phyloP scores from a whole-genome alignment of 1,139 yeast species.

The Pichia sorboxylosa region DNA sequence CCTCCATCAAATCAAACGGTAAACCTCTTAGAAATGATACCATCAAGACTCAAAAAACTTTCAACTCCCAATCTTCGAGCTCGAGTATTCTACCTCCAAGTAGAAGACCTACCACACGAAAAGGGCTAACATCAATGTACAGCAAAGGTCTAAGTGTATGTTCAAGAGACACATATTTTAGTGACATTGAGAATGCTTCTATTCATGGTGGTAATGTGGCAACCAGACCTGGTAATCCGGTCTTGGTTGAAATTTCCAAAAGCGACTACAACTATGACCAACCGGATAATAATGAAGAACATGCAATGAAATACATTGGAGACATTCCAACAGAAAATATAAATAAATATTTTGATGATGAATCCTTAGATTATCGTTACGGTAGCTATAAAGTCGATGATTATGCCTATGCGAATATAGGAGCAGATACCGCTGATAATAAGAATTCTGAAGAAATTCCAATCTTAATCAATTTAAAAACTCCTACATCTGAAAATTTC shows the following conservation, averaged over 20 bases:
- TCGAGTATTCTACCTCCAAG: too few species aligned
- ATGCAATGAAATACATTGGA: slow-evolving; percentile 1
- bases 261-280: slow-evolving; percentile 43
- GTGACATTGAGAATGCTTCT: slow-evolving; percentile 46
- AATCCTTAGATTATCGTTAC: too few species aligned
- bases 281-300: slow-evolving; percentile 15
- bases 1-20: too few species aligned
- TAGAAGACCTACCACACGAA: slow-evolving; percentile 10
- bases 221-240: slow-evolving; percentile 51
- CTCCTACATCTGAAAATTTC: too few species aligned
- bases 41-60: too few species aligned
- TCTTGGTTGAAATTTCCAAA: slow-evolving; percentile 45
- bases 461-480: too few species aligned
- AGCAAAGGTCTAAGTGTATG: slow-evolving; percentile 37
- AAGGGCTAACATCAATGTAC: slow-evolving; percentile 5
- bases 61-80: too few species aligned
- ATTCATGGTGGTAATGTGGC: slow-evolving; percentile 50
- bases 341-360: too few species aligned
- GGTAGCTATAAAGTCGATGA: too few species aligned
- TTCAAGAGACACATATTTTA: slow-evolving; percentile 41
- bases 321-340: not conserved
- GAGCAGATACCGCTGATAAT: slow-evolving; percentile 1
- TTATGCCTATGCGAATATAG: slow-evolving; percentile 20
- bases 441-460: too few species aligned
- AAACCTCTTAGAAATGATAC: too few species aligned